phyloP scores from a whole-genome alignment of 163 green algal species.

The Chlamydomonas reinhardtii region DNA sequence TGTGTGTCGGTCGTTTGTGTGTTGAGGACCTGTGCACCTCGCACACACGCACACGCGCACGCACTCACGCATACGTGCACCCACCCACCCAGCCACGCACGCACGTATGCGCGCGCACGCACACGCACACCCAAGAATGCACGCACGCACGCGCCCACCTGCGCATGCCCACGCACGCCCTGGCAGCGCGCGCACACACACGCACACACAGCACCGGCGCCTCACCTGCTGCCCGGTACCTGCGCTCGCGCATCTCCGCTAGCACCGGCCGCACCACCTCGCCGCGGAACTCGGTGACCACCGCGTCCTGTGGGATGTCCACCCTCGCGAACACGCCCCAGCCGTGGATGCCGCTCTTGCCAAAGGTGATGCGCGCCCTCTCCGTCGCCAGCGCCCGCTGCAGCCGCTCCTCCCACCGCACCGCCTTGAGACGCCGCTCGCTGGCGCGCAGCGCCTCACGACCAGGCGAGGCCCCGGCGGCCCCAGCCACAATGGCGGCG shows the following conservation, averaged over 20 bases:
- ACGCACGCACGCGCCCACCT: background rate
- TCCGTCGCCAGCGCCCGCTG: conserved; percentile 70
- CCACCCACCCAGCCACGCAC: no score
- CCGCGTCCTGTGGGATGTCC: conserved; percentile 84
- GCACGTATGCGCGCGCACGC: background rate
- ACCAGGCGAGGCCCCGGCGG: no score
- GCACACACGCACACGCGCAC: no score
- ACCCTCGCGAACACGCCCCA: conserved; percentile 94
- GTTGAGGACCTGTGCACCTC: no score
- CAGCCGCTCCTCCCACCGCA: conserved; percentile 70
- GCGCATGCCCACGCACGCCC: background rate
- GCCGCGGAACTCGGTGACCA: conserved; percentile 95
- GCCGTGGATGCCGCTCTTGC: conserved; percentile 95
- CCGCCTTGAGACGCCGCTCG: conserved; percentile 12
- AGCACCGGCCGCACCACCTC: conserved; percentile 82
- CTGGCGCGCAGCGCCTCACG: no score
- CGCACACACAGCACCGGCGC: background rate
- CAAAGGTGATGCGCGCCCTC: conserved; percentile 82
- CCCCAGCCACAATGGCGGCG: no score
- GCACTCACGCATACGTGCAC: no score
- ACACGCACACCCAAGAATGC: background rate
- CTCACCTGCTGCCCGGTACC: conserved; percentile 73
- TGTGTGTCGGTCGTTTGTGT: no score
- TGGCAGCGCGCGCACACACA: background rate
- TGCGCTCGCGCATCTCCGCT: conserved; percentile 86